Conservation (phyloP, 73 alveolate species). For the Paramecium caudatum region DNA sequence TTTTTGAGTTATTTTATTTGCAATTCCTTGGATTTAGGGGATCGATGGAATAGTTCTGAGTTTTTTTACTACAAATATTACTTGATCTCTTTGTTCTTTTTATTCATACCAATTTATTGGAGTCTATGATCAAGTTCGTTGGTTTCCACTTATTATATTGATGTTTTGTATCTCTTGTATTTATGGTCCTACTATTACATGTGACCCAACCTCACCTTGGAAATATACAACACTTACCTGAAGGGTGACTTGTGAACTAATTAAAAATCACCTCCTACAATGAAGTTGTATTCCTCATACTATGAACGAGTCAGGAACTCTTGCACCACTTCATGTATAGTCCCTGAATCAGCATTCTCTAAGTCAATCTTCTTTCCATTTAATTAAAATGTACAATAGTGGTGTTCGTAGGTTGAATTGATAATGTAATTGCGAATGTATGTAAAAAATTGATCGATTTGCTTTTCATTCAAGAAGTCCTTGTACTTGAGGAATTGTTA, state of each 20-base stretch:
- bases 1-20: not conserved
- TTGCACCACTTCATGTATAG: not conserved
- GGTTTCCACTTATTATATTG: not conserved
- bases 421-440: not conserved
- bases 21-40: not conserved
- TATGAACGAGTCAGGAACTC: not conserved
- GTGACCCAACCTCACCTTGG: not conserved
- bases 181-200: too few species aligned
- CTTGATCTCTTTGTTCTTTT: slow-evolving; percentile 43
- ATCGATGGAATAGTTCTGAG: too few species aligned
- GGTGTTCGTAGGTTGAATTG: not conserved
- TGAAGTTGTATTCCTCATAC: not conserved
- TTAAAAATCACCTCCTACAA: slow-evolving; percentile 28
- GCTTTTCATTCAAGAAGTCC: slow-evolving; percentile 1
- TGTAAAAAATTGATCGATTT: not conserved
- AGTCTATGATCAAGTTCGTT: not conserved
- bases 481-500: slow-evolving; percentile 6
- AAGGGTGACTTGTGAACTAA: not conserved
- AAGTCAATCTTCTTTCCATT: not conserved
- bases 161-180: not conserved
- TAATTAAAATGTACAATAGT: slow-evolving; percentile 5
- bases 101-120: not conserved
- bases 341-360: not conserved
- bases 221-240: not conserved
- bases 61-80: not conserved